phyloP scores from a whole-genome alignment of 2,329 filamentous ascomycete species.

The Cercospora sojina region DNA sequence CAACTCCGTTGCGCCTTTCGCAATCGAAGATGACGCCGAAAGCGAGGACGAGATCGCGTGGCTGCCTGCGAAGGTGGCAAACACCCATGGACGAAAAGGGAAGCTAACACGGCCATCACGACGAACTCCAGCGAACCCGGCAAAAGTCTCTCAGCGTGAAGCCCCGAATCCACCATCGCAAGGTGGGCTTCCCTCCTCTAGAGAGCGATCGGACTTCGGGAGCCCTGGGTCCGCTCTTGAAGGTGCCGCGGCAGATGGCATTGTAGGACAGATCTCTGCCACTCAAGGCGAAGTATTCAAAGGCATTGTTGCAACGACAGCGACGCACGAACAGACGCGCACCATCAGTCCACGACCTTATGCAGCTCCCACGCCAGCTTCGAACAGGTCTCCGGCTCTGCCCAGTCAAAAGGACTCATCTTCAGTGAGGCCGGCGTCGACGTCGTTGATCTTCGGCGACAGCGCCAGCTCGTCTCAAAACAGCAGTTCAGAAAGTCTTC shows the following conservation, averaged over 20 bases:
- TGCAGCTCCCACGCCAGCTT: neutral
- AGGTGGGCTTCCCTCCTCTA: neutral
- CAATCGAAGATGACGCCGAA: neutral
- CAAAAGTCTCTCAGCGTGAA: neutral
- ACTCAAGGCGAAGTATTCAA: neutral
- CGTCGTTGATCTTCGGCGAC: neutral
- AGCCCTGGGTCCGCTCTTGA: neutral
- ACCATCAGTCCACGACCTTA: neutral
- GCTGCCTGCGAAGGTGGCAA: slow-evolving; percentile 27
- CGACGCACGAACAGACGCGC: neutral
- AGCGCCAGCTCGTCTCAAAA: neutral
- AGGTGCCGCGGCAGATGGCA: neutral
- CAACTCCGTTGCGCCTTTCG: neutral
- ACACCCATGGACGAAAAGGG: slow-evolving; percentile 26
- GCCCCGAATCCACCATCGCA: neutral
- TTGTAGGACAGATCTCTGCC: neutral
- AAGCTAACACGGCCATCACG: slow-evolving; percentile 10
- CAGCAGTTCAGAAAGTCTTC: slow-evolving; percentile 17
- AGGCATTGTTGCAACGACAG: neutral
- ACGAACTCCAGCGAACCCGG: neutral
- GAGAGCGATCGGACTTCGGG: neutral
- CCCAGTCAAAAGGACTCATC: neutral
- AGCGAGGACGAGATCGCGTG: slow-evolving; percentile 23
- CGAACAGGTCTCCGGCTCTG: neutral
- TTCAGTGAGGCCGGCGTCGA: neutral